These are phyloP conservation scores for Starmerella apicola DNA, from an alignment of 805 yeast species.

Conservation along the genomic window DNA sequence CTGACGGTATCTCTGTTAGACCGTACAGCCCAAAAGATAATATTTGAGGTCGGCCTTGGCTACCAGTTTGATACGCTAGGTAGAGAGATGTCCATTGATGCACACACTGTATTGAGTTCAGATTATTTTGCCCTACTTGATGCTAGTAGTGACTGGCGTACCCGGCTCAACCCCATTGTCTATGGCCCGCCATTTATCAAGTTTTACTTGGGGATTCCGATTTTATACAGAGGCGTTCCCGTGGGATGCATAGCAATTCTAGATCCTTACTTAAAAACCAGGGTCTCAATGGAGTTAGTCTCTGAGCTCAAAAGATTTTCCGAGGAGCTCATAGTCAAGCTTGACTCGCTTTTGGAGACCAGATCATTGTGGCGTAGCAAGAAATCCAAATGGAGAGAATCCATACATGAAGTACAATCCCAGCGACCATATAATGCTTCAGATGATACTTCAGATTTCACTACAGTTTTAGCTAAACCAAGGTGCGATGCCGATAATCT, in stretches of 20 bases:
- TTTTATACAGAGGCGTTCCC: constrained; percentile 32
- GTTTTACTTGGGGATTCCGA: constrained; percentile 57
- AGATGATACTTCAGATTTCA: background rate
- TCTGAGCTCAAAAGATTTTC: constrained; percentile 13
- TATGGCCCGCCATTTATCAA: constrained; percentile 45
- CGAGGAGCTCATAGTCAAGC: constrained; percentile 2
- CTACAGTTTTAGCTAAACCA: background rate
- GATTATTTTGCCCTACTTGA: constrained; percentile 45
- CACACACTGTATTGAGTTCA: constrained; percentile 51
- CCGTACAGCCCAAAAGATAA: constrained; percentile 36
- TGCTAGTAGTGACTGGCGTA: constrained; percentile 61
- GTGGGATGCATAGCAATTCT: constrained; percentile 52
- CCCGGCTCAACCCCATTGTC: constrained; percentile 49
- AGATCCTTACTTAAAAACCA: constrained; percentile 30
- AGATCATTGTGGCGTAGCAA: background rate
- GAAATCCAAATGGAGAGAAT: constrained; percentile 2
- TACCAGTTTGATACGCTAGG: constrained; percentile 32
- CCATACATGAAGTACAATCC: background rate
- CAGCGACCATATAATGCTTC: too few relatives aligned
- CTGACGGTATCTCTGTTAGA: constrained; percentile 49
- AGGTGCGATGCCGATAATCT: background rate
- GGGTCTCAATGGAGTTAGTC: constrained; percentile 11
- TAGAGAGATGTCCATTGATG: constrained; percentile 49
- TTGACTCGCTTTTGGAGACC: constrained; percentile 3
- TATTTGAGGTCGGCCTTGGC: constrained; percentile 37